Base-by-base conservation (phyloP, 1,284 basidiomycete genomes). In the Cutaneotrichosporon curvatum region DNA sequence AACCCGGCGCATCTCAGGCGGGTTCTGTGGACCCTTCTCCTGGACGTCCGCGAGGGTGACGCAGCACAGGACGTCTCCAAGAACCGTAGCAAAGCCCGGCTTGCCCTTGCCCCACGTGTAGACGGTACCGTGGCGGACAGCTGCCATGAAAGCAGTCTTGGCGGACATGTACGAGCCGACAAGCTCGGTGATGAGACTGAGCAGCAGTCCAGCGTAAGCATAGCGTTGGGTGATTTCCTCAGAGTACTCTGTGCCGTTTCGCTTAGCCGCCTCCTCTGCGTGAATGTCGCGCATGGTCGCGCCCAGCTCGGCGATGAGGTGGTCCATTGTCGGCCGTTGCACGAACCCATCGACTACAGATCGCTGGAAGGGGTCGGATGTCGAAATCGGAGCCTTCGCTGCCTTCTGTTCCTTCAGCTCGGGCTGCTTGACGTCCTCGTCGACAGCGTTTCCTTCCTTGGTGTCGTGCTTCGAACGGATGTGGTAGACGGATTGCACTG, bases 91-190 rank as follows among this genome's bases (percentile, higher is more conserved):
- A 21, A 65, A 51, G 22, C 64, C 62, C 2, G 47, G 34, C 41
- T 45, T 55, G 34, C 45, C 37, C 43, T 50, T 59, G 34, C 41
- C 61, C 79, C 76, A 57, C 79, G 84, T 56, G 72, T 71, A 40
- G 62, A 63, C 22, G 67, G 63, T 45, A 83, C 83, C 70, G 83
- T 87, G 18, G 31, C 59, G 53, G 1, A 63, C n/a, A 62, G 82
- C 88, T 0, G 85, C 83, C 51, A 94, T 71, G 72, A 97, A 91
- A 4, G 85, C 82, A 20, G 82, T 69, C 72, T 97, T 98, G 79
- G 90, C 94, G 2, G 82, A 72, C 56, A 88, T 83, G 67, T 98
- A 98, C 15, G 91, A 96, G 49, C 94, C 91, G 2, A 95, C 73
- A 2, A 97, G 76, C 73, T 98, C 94, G 1, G 89, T 88, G 40